A percentile compares a stretch with the other conserved stretches of the same genome.
These are phyloP conservation scores for Phylloporus sp. DNA, from an alignment of 768 basidiomycete genomes.

Conservation along the genomic window DNA sequence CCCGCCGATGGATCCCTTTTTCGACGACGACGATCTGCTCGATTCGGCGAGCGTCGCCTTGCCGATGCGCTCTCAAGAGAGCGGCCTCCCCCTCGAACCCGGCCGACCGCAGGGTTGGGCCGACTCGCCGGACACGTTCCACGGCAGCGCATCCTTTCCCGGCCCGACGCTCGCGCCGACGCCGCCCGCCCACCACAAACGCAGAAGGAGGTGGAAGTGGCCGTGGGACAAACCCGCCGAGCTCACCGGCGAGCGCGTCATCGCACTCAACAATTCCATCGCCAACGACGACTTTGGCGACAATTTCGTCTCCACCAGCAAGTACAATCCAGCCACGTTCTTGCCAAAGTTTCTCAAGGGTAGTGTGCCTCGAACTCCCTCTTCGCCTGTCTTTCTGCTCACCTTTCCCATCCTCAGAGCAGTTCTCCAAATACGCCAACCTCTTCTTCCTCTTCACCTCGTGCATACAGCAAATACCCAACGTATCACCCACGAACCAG, in stretches of 20 bases:
- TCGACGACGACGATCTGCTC: slow-evolving; percentile 62
- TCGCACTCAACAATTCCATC: slow-evolving; percentile 73
- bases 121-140: slow-evolving; percentile 53
- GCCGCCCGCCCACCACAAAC: slow-evolving; percentile 6
- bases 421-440: slow-evolving; percentile 99
- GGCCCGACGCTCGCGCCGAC: slow-evolving; percentile 21
- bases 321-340: slow-evolving; percentile 87
- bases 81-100: slow-evolving; percentile 51
- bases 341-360: slow-evolving; percentile 90
- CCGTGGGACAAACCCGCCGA: slow-evolving; percentile 72
- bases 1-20: slow-evolving; percentile 70
- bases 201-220: slow-evolving; percentile 59
- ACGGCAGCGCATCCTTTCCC: slow-evolving; percentile 40
- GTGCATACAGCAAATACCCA: slow-evolving; percentile 95
- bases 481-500: slow-evolving; percentile 90
- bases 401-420: slow-evolving; percentile 58
- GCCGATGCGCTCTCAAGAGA: slow-evolving; percentile 42
- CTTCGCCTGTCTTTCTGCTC: background rate
- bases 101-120: slow-evolving; percentile 64
- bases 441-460: slow-evolving; percentile 98
- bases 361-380: too few species aligned
- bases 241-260: slow-evolving; percentile 68
- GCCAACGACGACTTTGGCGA: slow-evolving; percentile 64
- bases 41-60: background rate
- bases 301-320: slow-evolving; percentile 91